Percentiles rank a stretch among this genome's conserved stretches.
These are phyloP conservation scores for Coprinopsis marcescibilis DNA, from an alignment of 768 basidiomycete genomes.

Conservation along the genomic window DNA sequence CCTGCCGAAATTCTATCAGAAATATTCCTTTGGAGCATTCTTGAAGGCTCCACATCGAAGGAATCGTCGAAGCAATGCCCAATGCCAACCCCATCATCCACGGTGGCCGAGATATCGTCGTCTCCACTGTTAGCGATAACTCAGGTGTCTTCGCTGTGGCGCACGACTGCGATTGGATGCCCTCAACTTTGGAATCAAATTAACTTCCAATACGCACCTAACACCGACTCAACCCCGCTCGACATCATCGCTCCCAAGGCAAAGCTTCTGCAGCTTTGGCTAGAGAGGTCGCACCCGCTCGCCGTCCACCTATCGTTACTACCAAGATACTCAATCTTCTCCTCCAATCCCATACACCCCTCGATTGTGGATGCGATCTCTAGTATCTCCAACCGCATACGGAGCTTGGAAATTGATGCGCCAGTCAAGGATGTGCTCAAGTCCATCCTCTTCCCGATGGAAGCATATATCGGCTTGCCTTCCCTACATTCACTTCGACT, in stretches of 20 bases:
- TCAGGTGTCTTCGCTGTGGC: conserved; percentile 1
- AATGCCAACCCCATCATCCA: background rate
- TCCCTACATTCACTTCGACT: background rate
- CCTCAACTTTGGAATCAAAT: conserved; percentile 3
- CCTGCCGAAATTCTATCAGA: conserved; percentile 3
- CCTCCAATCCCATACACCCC: background rate
- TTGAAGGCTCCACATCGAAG: background rate
- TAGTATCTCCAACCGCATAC: background rate
- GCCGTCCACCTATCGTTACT: background rate
- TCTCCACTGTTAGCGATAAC: conserved; percentile 3
- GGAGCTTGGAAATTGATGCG: background rate
- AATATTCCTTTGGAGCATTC: background rate
- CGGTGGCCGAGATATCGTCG: background rate
- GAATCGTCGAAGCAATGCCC: background rate
- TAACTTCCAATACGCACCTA: background rate
- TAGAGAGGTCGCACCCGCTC: conserved; percentile 1
- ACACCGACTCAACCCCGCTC: background rate
- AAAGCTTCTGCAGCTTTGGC: background rate
- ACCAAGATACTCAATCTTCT: background rate
- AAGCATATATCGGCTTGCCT: background rate
- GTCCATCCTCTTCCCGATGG: background rate
- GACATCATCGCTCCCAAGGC: background rate
- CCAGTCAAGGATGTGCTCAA: background rate
- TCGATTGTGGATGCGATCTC: background rate
- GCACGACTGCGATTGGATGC: background rate